These are phyloP conservation scores for Sporothrix mexicana DNA, from an alignment of 2,329 filamentous ascomycete genomes.

Conservation along the genomic window DNA sequence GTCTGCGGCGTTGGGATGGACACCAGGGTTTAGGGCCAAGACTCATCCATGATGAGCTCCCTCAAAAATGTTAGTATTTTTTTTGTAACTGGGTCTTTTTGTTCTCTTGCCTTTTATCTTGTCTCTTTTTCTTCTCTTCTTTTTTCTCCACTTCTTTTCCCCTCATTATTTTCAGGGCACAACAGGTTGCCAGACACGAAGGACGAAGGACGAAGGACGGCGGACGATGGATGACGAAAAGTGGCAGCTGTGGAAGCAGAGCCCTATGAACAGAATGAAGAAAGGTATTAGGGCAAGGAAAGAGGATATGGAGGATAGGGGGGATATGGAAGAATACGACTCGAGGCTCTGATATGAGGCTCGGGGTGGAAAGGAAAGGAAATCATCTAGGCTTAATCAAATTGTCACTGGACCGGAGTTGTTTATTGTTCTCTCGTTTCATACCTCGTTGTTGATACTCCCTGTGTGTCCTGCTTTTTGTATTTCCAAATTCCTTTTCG, in stretches of 20 bases:
- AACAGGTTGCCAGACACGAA: conserved; percentile 1
- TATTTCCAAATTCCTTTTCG: background rate
- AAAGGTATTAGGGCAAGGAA: background rate
- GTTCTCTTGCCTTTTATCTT: background rate
- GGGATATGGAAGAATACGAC: background rate
- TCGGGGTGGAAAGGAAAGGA: background rate
- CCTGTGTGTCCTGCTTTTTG: background rate
- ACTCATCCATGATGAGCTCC: background rate
- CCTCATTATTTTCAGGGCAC: background rate
- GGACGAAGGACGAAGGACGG: background rate
- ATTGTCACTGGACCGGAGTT: conserved; percentile 5
- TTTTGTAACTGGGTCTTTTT: background rate
- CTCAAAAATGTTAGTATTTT: background rate
- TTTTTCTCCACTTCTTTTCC: background rate
- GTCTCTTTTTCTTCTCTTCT: background rate
- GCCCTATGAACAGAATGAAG: background rate
- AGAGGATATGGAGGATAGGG: background rate
- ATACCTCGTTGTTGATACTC: background rate
- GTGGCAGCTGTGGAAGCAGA: background rate
- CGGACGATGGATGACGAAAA: background rate
- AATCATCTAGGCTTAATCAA: conserved; percentile 2
- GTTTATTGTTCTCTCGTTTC: background rate
- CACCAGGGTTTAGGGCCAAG: background rate
- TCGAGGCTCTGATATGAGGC: background rate
- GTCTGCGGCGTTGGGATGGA: conserved; percentile 23